These are phyloP conservation scores for Rhodotorula graminis DNA, from an alignment of 768 basidiomycete genomes.

Conservation along the genomic window DNA sequence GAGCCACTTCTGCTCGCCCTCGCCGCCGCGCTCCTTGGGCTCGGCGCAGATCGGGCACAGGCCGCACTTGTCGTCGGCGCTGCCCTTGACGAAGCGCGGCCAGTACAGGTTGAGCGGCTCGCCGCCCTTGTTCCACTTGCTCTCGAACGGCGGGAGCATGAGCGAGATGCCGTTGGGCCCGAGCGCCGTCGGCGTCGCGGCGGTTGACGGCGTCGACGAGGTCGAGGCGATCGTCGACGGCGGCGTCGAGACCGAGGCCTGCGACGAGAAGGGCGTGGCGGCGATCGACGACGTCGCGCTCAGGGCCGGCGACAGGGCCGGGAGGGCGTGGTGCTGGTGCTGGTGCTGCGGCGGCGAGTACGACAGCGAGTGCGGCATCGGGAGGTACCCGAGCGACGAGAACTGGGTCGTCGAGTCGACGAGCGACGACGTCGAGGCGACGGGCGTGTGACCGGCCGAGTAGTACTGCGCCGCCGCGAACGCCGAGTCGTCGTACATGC, in stretches of 20 bases:
- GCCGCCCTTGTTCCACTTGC: constrained; percentile 36
- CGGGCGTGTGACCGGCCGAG: background rate
- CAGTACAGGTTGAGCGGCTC: constrained; percentile 66
- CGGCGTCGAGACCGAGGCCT: background rate
- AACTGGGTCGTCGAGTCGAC: constrained; percentile 6
- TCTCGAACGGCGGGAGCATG: constrained; percentile 18
- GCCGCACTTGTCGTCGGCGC: constrained; percentile 64
- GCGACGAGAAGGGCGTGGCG: background rate
- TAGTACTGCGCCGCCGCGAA: background rate
- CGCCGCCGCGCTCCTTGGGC: constrained; percentile 58
- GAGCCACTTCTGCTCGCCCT: constrained; percentile 63
- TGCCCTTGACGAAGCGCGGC: constrained; percentile 69
- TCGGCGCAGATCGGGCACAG: constrained; percentile 74
- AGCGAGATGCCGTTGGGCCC: constrained; percentile 9
- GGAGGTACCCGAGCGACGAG: background rate
- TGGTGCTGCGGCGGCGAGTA: background rate
- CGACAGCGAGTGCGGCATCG: background rate
- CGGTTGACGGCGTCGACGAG: background rate
- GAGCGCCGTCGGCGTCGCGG: background rate
- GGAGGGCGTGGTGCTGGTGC: background rate
- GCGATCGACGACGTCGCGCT: background rate
- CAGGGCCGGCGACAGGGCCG: constrained; percentile 9
- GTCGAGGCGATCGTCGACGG: background rate
- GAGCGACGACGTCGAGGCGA: background rate
- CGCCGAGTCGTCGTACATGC: constrained; percentile 1